Evolutionary conservation across 768 basidiomycete species (phyloP).

Genomic region (Naematelia aurantialba): DNA sequence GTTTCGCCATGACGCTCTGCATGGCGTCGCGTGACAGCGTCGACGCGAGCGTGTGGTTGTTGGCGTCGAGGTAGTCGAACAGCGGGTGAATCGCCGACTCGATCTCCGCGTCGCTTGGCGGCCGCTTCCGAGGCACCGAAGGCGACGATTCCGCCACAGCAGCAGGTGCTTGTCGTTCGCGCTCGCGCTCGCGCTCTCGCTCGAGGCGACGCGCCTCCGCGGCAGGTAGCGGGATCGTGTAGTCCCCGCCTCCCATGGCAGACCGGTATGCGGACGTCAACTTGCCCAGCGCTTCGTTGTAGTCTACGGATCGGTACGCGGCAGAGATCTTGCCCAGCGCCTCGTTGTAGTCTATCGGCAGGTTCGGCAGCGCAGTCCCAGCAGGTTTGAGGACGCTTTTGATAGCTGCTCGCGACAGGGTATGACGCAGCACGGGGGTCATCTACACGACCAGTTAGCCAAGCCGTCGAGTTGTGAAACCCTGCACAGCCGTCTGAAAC

Average conservation of each 20-base stretch:
- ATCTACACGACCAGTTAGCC: slow-evolving; percentile 62
- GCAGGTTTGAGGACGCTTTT: slow-evolving; percentile 69
- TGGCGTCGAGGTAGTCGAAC: slow-evolving; percentile 95
- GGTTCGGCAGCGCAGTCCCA: slow-evolving; percentile 33
- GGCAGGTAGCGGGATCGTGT: slow-evolving; percentile 34
- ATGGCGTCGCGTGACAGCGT: slow-evolving; percentile 78
- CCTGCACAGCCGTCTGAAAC: background rate
- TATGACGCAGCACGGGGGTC: slow-evolving; percentile 86
- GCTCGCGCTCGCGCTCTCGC: slow-evolving; percentile 1
- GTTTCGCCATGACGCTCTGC: slow-evolving; percentile 80
- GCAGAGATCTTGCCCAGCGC: slow-evolving; percentile 66
- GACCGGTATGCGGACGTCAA: slow-evolving; percentile 74
- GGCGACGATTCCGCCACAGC: slow-evolving; percentile 2
- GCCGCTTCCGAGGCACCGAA: slow-evolving; percentile 27
- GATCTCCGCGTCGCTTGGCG: slow-evolving; percentile 81
- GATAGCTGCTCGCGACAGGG: slow-evolving; percentile 69
- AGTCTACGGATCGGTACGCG: slow-evolving; percentile 54
- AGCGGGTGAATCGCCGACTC: slow-evolving; percentile 85
- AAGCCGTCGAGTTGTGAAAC: background rate
- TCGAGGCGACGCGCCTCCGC: slow-evolving; percentile 1
- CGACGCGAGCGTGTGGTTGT: slow-evolving; percentile 83
- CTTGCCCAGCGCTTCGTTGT: slow-evolving; percentile 85
- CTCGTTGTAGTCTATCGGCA: slow-evolving; percentile 72
- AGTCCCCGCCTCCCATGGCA: slow-evolving; percentile 53
- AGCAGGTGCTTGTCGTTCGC: slow-evolving; percentile 10